Conservation (phyloP, 2,329 filamentous ascomycete species). For the Ascosphaera aggregata region DNA sequence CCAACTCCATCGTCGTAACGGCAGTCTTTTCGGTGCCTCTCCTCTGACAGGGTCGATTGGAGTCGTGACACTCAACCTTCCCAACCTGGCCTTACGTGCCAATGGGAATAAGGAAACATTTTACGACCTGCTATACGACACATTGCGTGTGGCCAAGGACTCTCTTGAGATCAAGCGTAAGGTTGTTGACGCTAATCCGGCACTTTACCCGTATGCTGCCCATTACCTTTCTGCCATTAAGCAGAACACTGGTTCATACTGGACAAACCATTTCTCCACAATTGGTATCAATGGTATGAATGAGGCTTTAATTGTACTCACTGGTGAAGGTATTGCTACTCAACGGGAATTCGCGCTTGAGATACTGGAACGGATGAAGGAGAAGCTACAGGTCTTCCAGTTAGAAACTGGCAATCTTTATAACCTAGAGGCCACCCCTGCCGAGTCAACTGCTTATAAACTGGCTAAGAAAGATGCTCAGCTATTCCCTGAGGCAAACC, state of each 20-base stretch:
- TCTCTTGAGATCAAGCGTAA: background rate
- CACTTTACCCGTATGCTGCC: background rate
- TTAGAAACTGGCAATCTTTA: background rate
- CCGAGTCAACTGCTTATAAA: slow-evolving; percentile 1
- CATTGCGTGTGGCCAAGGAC: background rate
- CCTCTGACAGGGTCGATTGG: slow-evolving; percentile 1
- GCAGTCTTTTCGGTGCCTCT: background rate
- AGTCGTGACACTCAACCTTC: background rate
- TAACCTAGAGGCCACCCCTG: slow-evolving; percentile 1
- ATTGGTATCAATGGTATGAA: slow-evolving; percentile 1
- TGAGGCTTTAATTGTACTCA: background rate
- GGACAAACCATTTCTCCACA: slow-evolving; percentile 1
- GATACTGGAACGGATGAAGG: background rate
- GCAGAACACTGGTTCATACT: background rate
- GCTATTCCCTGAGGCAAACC: background rate
- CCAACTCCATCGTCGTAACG: background rate
- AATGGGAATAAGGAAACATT: background rate
- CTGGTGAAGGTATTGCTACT: background rate
- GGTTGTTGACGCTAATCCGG: background rate
- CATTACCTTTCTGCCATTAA: slow-evolving; percentile 1
- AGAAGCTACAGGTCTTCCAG: background rate
- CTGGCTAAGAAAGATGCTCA: background rate
- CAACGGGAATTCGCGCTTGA: background rate
- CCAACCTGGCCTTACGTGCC: background rate
- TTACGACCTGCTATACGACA: background rate